Evolutionary conservation across 2,329 filamentous ascomycete genomes (phyloP).

Genomic region (Trichoderma sp.): DNA sequence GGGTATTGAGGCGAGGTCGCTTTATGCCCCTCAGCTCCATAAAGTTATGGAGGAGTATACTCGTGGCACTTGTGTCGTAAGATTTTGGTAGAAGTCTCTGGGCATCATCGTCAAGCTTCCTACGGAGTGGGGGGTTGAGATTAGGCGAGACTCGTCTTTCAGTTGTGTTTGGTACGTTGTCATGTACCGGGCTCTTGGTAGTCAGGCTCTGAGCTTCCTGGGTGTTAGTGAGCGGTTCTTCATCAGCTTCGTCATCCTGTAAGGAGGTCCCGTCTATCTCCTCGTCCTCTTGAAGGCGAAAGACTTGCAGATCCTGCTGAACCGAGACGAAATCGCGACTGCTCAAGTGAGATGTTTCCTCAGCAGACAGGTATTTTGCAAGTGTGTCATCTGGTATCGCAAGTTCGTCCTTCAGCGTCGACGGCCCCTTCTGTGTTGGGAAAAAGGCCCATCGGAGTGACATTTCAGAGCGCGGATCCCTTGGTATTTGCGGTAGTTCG

Average conservation of each 20-base stretch:
- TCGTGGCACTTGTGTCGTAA: conserved; percentile 34
- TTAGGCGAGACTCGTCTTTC: background rate
- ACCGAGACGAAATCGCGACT: conserved; percentile 32
- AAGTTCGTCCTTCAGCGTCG: conserved; percentile 30
- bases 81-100: conserved; percentile 28
- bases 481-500: conserved; percentile 2
- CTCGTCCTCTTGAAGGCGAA: conserved; percentile 31
- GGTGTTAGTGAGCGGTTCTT: too few relatives aligned
- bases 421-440: conserved; percentile 23
- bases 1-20: conserved; percentile 28
- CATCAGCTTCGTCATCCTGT: background rate
- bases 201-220: background rate
- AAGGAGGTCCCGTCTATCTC: conserved; percentile 32
- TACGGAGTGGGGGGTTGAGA: background rate
- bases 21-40: conserved; percentile 40
- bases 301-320: conserved; percentile 19
- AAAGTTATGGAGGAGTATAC: conserved; percentile 38
- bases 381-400: conserved; percentile 5
- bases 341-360: conserved; percentile 8
- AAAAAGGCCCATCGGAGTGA: conserved; percentile 36
- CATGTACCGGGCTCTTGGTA: background rate
- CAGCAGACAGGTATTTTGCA: conserved; percentile 30
- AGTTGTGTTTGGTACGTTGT: background rate
- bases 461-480: conserved; percentile 28
- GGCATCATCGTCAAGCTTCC: conserved; percentile 4